Evolutionary conservation across 148 eudicot species (phyloP), one percentile per base, ranked within the genome.

Genomic region (Fagopyrum homotropicum): DNA sequence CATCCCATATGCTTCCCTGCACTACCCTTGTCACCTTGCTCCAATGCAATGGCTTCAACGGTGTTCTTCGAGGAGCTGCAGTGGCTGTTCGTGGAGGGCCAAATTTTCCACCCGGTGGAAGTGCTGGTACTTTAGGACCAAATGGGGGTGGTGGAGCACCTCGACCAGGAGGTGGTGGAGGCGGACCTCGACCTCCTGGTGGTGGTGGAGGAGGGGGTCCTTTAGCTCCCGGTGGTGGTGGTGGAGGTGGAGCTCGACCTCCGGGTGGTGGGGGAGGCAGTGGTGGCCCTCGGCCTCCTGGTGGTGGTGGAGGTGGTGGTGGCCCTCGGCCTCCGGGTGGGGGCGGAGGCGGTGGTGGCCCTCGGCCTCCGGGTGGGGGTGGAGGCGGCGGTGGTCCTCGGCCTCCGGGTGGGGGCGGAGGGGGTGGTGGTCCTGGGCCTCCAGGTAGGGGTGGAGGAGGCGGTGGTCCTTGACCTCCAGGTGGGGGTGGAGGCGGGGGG

Each of bases 1-100:
- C 98, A 76, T 94, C 98, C 98, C 98, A 94, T 56, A 94, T 76
- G 87, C 98, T 94, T 79, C 98, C 98, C 77, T 91, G 93, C 76
- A 90, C 22, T 75, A 77, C 97, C 82, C 98, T 90, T 59, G 97
- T 87, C 30, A 94, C 96, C 89, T 94, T 94, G 89, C 90, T 90
- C 98, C 98, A 94, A 72, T 94, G 98, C 75, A 90, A 77, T 17
- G 98, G 95, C 81, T 94, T 94, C 66, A 90, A 82, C 30, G 86
- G 78, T 78, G 97, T 82, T 84, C 83, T 94, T 75, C 84, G 83
- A 68, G 86, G 77, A 56, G 82, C 82, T 79, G 86, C 6, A 47
- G 82, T 81, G 47, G 81, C 74, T 57, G 79, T 78, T 46, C 40
- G 40, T 35, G 40, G 40, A 35, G 40, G 40, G 40, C 40, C 40